Evolutionary conservation across 2,329 filamentous ascomycete species (phyloP).

Genomic region (Arthroderma sp.): DNA sequence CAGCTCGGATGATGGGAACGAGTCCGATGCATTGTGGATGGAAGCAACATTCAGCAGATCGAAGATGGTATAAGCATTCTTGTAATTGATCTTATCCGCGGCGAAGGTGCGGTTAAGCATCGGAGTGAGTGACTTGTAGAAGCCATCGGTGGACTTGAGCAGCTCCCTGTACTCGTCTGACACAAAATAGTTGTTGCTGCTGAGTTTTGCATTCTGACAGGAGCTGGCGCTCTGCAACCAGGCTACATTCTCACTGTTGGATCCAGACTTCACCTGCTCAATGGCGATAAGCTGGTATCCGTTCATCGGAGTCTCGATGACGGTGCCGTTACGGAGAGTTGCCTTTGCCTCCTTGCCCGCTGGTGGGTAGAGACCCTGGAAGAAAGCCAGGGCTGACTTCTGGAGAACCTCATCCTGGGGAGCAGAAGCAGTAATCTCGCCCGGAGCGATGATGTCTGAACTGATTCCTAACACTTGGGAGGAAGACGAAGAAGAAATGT

Average conservation of each 20-base stretch:
- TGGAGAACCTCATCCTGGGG: constrained; percentile 68
- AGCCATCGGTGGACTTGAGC: constrained; percentile 38
- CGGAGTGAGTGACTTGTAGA: constrained; percentile 43
- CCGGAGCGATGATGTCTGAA: constrained; percentile 51
- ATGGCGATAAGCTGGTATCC: constrained; percentile 81
- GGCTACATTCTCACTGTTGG: constrained; percentile 46
- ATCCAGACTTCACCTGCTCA: constrained; percentile 46
- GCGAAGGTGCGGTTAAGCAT: constrained; percentile 43
- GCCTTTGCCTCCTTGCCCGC: constrained; percentile 46
- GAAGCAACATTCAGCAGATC: constrained; percentile 51
- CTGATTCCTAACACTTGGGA: constrained; percentile 55
- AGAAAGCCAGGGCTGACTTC: constrained; percentile 65
- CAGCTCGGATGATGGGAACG: constrained; percentile 48
- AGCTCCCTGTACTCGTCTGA: constrained; percentile 40
- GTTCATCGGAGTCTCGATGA: constrained; percentile 54
- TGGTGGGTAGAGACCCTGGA: constrained; percentile 80
- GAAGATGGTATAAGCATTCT: constrained; percentile 55
- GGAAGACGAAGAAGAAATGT: constrained; percentile 51
- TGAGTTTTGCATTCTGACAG: constrained; percentile 44
- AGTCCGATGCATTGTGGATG: constrained; percentile 47
- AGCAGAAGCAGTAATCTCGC: constrained; percentile 60
- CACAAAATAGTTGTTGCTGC: constrained; percentile 48
- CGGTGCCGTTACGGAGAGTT: constrained; percentile 58
- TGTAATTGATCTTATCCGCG: constrained; percentile 40
- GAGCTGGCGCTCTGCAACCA: constrained; percentile 49